Conservation (phyloP, 2,329 filamentous ascomycete species). For the Drechslera avenae region DNA sequence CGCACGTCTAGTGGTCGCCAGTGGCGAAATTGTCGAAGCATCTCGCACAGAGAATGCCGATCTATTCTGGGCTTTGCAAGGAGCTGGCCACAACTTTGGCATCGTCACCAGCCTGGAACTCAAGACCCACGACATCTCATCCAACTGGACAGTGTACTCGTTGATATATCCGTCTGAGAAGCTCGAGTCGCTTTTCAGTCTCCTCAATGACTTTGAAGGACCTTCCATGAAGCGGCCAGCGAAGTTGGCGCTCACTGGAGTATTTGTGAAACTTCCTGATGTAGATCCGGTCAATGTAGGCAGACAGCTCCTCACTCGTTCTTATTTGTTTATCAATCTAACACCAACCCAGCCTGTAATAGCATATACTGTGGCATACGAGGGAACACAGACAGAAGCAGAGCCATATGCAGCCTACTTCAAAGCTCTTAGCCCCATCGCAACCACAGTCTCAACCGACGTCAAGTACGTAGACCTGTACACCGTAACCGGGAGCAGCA, state of each 20-base stretch:
- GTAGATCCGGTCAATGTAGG: conserved; percentile 22
- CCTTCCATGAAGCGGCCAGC: not conserved
- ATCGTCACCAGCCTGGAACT: conserved; percentile 45
- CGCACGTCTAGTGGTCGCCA: conserved; percentile 33
- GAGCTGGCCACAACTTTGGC: conserved; percentile 49
- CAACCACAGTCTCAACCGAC: conserved; percentile 6
- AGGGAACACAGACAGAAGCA: conserved; percentile 22
- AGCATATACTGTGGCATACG: conserved; percentile 23
- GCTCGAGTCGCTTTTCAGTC: conserved; percentile 39
- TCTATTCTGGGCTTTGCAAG: conserved; percentile 49
- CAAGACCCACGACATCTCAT: conserved; percentile 26
- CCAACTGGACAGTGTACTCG: conserved; percentile 17
- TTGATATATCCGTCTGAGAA: conserved; percentile 27
- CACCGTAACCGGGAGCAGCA: conserved; percentile 20
- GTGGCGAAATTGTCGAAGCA: conserved; percentile 37
- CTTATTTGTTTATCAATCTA: not conserved
- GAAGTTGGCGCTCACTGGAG: conserved; percentile 19
- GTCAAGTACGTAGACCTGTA: conserved; percentile 25
- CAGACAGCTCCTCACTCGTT: not conserved
- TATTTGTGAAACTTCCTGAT: conserved; percentile 14
- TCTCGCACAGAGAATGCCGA: conserved; percentile 38
- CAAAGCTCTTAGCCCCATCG: conserved; percentile 19
- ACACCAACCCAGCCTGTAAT: conserved; percentile 16
- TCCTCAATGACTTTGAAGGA: conserved; percentile 33
- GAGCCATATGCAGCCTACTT: conserved; percentile 22